Evolutionary conservation across 768 basidiomycete genomes (phyloP), one percentile per base, ranked within the genome.

Genomic region (Mrakia blollopis): DNA sequence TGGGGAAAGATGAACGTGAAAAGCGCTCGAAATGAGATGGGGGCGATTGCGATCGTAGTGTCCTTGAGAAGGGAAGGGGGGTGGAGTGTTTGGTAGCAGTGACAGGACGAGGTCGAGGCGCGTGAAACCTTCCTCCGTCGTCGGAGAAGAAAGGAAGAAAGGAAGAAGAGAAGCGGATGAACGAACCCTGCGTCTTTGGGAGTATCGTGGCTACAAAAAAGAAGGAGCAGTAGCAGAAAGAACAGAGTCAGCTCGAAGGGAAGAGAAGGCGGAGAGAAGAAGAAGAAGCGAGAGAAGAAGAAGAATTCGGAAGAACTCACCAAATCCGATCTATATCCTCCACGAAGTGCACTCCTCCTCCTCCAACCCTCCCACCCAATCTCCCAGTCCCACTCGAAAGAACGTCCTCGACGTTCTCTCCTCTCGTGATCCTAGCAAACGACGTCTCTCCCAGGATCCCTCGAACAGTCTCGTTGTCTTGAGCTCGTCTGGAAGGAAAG

Each of bases 401-500:
- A 9, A 68, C 37, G 2, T 9, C 39, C 32, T 68, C 65, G 10
- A 39, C 35, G 65, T 68, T 11, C 23, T 68, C 65, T 41, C 65
- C 65, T 39, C 39, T 35, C 37, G 25, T 39, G 23, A 68, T 68
- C 37, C 65, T 68, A 23, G 37, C 37, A 21, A 35, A 68, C 21
- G 23, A 37, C 21, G 7, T 23, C 8, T 68, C 65, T 35, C 65
- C 65, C 13, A 68, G 35, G 39, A 68, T 68, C 39, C 10, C 14
- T 25, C 65, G 65, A 25, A 68, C 65, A 23, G 35, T n/a, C 23
- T 68, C 65, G 65, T 68, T 68, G 35, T 68, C 35, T 68, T 68
- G 65, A 23, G 35, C 35, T 37, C 65, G 65, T n/a, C 65, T 68
- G 65, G 8, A 23, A 10, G n/a, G 54, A 57, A 57, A 16, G n/a